Evolutionary conservation across 495 filamentous ascomycete species (phyloP).

Genomic region (Ascobolus immersus): DNA sequence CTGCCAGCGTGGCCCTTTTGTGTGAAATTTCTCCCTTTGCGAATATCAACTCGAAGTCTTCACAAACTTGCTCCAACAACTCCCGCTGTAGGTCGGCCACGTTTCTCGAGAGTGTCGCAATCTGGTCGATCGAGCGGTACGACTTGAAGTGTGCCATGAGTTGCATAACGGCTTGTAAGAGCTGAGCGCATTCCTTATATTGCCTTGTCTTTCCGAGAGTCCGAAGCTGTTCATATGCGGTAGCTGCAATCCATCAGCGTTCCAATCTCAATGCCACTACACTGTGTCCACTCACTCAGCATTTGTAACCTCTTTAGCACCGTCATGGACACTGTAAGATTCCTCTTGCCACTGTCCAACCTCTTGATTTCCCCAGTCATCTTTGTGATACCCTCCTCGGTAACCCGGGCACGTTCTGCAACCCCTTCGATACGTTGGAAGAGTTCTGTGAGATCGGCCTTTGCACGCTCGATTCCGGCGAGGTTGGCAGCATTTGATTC

Average conservation of each 20-base stretch:
- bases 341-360: slow-evolving; percentile 84
- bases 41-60: slow-evolving; percentile 90
- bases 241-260: slow-evolving; percentile 21
- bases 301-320: slow-evolving; percentile 92
- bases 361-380: slow-evolving; percentile 99
- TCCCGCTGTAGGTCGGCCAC: slow-evolving; percentile 88
- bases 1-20: slow-evolving; percentile 43
- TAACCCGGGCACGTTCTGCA: slow-evolving; percentile 65
- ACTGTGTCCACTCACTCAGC: slow-evolving; percentile 30
- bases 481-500: slow-evolving; percentile 70
- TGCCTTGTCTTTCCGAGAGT: slow-evolving; percentile 62
- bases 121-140: slow-evolving; percentile 92
- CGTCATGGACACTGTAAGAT: slow-evolving; percentile 92
- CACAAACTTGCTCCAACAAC: slow-evolving; percentile 84
- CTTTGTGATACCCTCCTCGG: slow-evolving; percentile 83
- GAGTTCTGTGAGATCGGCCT: slow-evolving; percentile 64
- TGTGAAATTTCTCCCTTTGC: slow-evolving; percentile 61
- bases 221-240: slow-evolving; percentile 85
- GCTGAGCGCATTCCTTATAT: slow-evolving; percentile 84
- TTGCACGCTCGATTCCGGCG: slow-evolving; percentile 66
- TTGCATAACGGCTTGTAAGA: slow-evolving; percentile 89
- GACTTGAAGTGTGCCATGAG: slow-evolving; percentile 98
- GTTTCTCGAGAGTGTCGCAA: slow-evolving; percentile 74
- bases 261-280: background rate
- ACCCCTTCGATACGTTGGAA: slow-evolving; percentile 94